A percentile compares a stretch with the other conserved stretches of the same genome.
Conservation (phyloP, 345 rosid species). For the Ceriops decandra region DNA sequence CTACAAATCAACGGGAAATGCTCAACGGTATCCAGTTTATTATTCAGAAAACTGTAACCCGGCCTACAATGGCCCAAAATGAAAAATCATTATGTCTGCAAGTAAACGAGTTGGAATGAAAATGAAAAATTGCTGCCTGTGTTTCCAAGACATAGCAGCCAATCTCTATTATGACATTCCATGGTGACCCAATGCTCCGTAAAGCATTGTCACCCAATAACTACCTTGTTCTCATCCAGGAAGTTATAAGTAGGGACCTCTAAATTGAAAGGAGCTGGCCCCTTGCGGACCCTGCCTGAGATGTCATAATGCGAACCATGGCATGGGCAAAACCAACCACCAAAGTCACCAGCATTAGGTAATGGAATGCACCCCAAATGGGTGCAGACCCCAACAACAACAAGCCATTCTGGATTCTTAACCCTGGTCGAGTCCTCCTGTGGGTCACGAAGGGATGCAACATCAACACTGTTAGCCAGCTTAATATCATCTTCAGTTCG, state of each 20-base stretch:
- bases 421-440: constrained; percentile 72
- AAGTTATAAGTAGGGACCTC: constrained; percentile 91
- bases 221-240: constrained; percentile 76
- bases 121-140: constrained; percentile 13
- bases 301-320: constrained; percentile 94
- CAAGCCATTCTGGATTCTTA: constrained; percentile 90
- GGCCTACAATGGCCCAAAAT: constrained; percentile 19
- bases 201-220: constrained; percentile 55
- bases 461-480: constrained; percentile 76
- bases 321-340: constrained; percentile 98
- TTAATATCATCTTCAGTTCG: constrained; percentile 89
- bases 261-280: constrained; percentile 90
- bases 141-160: constrained; percentile 17
- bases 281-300: constrained; percentile 91
- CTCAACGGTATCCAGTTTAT: constrained; percentile 24
- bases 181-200: constrained; percentile 12
- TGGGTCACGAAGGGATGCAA: constrained; percentile 80
- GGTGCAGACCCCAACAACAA: constrained; percentile 92
- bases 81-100: constrained; percentile 8
- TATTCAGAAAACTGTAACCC: constrained; percentile 28
- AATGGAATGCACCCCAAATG: constrained; percentile 96
- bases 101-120: constrained; percentile 10
- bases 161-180: constrained; percentile 23
- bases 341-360: constrained; percentile 95
- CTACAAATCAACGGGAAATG: not conserved